Percentiles rank a stretch among this genome's conserved stretches.
These are phyloP conservation scores for Jaltomata sinuosa DNA, from an alignment of 257 asterid species.

Conservation along the genomic window DNA sequence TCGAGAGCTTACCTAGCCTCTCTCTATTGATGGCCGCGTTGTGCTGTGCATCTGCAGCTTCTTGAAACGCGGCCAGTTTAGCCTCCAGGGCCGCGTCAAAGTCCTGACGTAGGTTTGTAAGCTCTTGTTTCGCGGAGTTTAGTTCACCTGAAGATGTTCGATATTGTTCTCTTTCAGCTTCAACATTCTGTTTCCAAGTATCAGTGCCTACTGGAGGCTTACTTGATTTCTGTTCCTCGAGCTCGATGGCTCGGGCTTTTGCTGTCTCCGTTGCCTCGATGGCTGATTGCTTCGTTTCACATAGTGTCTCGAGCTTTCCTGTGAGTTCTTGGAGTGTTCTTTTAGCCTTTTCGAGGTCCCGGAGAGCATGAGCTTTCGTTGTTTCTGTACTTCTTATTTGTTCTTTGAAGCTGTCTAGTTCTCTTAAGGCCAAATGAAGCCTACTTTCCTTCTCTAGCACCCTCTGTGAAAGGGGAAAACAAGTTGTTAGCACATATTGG, in stretches of 20 bases:
- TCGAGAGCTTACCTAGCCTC: slow-evolving; percentile 31
- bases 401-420: slow-evolving; percentile 40
- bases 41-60: slow-evolving; percentile 54
- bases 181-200: slow-evolving; percentile 45
- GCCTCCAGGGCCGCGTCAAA: slow-evolving; percentile 38
- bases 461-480: slow-evolving; percentile 27
- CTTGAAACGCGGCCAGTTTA: slow-evolving; percentile 37
- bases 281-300: slow-evolving; percentile 57
- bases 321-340: slow-evolving; percentile 56
- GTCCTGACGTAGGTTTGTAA: slow-evolving; percentile 43
- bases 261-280: slow-evolving; percentile 43
- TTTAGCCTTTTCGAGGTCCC: slow-evolving; percentile 57
- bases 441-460: slow-evolving; percentile 80
- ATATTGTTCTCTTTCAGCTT: slow-evolving; percentile 45
- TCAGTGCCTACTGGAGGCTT: slow-evolving; percentile 28
- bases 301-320: slow-evolving; percentile 44
- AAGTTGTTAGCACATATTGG: neutral
- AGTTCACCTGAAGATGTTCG: slow-evolving; percentile 51
- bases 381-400: slow-evolving; percentile 40
- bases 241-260: slow-evolving; percentile 31
- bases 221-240: slow-evolving; percentile 32
- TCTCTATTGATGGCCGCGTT: slow-evolving; percentile 21
- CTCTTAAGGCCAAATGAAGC: slow-evolving; percentile 50
- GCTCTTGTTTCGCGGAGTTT: slow-evolving; percentile 40
- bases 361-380: slow-evolving; percentile 44